Evolutionary conservation across 2,329 filamentous ascomycete species (phyloP), one percentile per base, ranked within the genome.

Genomic region (Xylaria digitata): DNA sequence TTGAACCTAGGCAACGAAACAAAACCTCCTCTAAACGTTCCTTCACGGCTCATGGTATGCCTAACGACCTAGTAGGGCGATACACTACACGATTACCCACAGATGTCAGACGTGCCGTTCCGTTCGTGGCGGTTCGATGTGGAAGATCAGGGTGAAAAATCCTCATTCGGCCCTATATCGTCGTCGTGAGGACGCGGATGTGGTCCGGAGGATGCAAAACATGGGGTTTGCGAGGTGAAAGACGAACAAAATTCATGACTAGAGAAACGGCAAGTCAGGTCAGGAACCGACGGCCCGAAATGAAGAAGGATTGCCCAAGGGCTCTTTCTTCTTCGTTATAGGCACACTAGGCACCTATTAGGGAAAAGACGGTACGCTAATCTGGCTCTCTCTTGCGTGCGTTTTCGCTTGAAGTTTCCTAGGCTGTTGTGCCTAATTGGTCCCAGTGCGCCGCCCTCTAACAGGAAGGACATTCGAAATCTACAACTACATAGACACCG

Each of bases 251-350:
- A 26, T 26, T 26, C 11, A 23, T 17, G 32, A n/a, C 17, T 26
- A n/a, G 23, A 45, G 40, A 40, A 46, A 61, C 42, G 37, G 42
- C n/a, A 40, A 40, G 34, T 15, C 21, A 46, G 15, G 40, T 32
- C 34, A 61, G 64, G 64, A 55, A 59, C 34, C 49, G 43, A 43
- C 59, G 64, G 54, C 45, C 60, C 65, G 65, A 67, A 67, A 67
- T 67, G 65, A 63, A 34, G 43, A 48, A 61, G 53, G 57, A 53
- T 61, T 46, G 7, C 13, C 26, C 15, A 43, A 57, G 21, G 61
- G 45, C 21, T 57, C n/a, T 45, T n/a, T 43, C 30, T 21, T 56
- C 43, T 13, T 26, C 52, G 23, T 42, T 50, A 13, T 15, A 15
- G 13, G 37, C 13, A 13, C 37, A 40, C 37, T 40, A 40, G 37